These are phyloP conservation scores for Lumnitzera littorea DNA, from an alignment of 345 rosid genomes.

Conservation along the genomic window DNA sequence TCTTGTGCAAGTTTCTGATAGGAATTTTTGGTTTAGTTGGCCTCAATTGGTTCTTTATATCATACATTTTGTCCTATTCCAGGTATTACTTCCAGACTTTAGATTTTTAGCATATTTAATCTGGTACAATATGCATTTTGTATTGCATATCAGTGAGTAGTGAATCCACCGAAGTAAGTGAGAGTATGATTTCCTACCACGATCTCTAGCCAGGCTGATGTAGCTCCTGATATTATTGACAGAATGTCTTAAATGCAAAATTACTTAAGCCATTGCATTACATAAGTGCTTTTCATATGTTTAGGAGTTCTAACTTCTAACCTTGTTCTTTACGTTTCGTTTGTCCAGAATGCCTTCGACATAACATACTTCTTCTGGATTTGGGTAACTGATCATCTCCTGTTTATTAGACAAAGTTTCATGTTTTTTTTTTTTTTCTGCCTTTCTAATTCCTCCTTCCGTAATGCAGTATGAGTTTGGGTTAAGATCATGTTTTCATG, in stretches of 20 bases:
- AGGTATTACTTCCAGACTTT: conserved; percentile 32
- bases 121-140: too few species aligned
- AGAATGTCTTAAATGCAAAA: too few species aligned
- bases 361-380: conserved; percentile 93
- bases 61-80: conserved; percentile 87
- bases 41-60: conserved; percentile 68
- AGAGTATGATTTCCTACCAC: too few species aligned
- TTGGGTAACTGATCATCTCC: conserved; percentile 43
- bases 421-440: not conserved
- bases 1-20: conserved; percentile 77
- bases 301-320: not conserved
- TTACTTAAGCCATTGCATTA: too few species aligned
- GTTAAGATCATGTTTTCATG: conserved; percentile 70
- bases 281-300: too few species aligned
- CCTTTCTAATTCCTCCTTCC: conserved; percentile 9
- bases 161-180: too few species aligned
- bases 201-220: conserved; percentile 3
- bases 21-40: conserved; percentile 78
- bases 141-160: too few species aligned
- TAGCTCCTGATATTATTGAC: too few species aligned
- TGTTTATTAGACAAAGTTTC: not conserved
- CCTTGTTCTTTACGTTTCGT: conserved; percentile 1
- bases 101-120: too few species aligned
- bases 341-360: conserved; percentile 82
- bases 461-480: conserved; percentile 86